Evolutionary conservation across 2,329 filamentous ascomycete genomes (phyloP), one percentile per base, ranked within the genome.

Genomic region (Nannizziopsis barbatae): DNA sequence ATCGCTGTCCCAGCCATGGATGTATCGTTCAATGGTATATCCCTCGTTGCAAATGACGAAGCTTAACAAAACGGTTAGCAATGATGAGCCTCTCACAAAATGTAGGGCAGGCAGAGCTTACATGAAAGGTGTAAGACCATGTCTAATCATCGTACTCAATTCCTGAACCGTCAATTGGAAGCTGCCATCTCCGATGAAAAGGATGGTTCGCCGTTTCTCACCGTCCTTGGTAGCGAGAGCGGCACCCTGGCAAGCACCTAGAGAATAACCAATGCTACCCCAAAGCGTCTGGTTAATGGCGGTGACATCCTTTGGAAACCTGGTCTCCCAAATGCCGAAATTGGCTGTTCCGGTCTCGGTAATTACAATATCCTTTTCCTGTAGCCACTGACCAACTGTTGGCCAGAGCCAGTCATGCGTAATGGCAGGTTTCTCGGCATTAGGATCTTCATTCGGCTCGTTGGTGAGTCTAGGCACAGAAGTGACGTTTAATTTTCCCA

Each of bases 121-220:
- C 74, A 90, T 80, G 60, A 86, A 87, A 18, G 84, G 77, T 52
- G 80, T 79, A 47, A 90, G 69, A 12, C 74, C 71, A 49, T 83
- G 78, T 30, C 80, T 75, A 53, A 93, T 78, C 74, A 93, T 89
- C 2, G 86, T 92, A 62, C 79, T 83, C 54, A 93, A 64, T 65
- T 90, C 87, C 63, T 94, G 87, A 0, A 76, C 83, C 0, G 86
- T 90, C 50, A 93, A 73, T 64, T 94, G 86, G 68, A 94, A 82
- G 39, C 80, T 85, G 12, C 87, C 87, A 60, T 94, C 87, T 11
- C 87, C 87, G 12, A 86, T 84, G 60, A 93, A 86, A 31, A 93
- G 71, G 42, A 95, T 80, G 0, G 83, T 85, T 53, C 86, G 69
- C n/a, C 60, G 67, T 5, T 60, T 59, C 5, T 57, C 58, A 30